These are phyloP conservation scores for Tulasnella sp. DNA, from an alignment of 768 basidiomycete species.

Conservation along the genomic window DNA sequence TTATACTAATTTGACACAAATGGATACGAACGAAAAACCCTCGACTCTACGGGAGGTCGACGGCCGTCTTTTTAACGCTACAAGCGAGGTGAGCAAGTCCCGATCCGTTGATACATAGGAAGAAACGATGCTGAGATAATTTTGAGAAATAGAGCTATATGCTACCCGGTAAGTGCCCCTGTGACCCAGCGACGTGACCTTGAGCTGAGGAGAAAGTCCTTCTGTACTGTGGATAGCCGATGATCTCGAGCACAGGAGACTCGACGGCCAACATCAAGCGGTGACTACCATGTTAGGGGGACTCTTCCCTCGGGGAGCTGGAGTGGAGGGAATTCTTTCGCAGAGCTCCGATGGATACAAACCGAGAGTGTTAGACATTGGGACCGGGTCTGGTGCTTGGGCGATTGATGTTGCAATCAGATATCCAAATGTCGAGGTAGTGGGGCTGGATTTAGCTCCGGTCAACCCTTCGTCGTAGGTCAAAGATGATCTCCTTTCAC, in stretches of 20 bases:
- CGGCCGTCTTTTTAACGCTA: too few species aligned
- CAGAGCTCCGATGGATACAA: not conserved
- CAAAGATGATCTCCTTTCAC: not conserved
- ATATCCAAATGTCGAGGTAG: not conserved
- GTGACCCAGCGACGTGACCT: too few species aligned
- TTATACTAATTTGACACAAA: too few species aligned
- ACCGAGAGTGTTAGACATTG: slow-evolving; percentile 15
- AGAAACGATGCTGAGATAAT: too few species aligned
- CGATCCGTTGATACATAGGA: too few species aligned
- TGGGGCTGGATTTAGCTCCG: slow-evolving; percentile 9
- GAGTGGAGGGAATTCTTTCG: not conserved
- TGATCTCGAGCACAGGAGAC: not conserved
- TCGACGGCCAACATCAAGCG: slow-evolving; percentile 7
- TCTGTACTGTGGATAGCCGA: too few species aligned
- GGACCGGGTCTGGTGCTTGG: slow-evolving; percentile 20
- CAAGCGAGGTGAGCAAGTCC: too few species aligned
- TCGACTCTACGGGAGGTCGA: too few species aligned
- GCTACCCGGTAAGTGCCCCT: too few species aligned
- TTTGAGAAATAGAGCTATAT: too few species aligned
- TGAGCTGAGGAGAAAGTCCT: too few species aligned
- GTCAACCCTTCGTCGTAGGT: not conserved
- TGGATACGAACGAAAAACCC: too few species aligned
- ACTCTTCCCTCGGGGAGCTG: not conserved
- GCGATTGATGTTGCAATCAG: not conserved
- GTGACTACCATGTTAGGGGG: slow-evolving; percentile 15